Evolutionary conservation across 2,329 filamentous ascomycete species (phyloP), one percentile per base, ranked within the genome.

Genomic region (Colletotrichum echinochloae): DNA sequence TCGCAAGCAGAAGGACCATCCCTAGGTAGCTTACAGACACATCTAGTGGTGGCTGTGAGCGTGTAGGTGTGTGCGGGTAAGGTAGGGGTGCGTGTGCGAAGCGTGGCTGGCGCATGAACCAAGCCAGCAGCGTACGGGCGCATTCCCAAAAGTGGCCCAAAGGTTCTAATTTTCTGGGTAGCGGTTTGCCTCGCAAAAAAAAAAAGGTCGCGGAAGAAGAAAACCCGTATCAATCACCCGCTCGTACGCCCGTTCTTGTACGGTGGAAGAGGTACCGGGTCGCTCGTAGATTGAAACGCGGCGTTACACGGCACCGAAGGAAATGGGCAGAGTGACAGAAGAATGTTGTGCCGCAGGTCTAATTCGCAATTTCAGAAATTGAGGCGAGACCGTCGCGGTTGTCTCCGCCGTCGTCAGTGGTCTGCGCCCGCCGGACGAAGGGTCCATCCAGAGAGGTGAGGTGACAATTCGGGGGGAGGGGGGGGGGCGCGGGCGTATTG

Each of bases 21-120:
- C 26, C 26, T 55, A n/a, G 49, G 23, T 52, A n/a, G 49, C 30
- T 52, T 30, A 14, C 49, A 8, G 37, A n/a, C 8, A 48, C 39
- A n/a, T n/a, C n/a, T n/a, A n/a, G n/a, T n/a, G n/a, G n/a, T n/a
- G n/a, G n/a, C n/a, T n/a, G n/a, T n/a, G n/a, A n/a, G n/a, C n/a
- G n/a, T 48, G 26, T 18, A 64, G 16, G 16, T 51, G 9, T 49
- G 41, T 51, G 35, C 20, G n/a, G 11, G 28, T 35, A 14, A n/a
- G 33, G 11, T 26, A 33, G 20, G 20, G 26, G 57, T 26, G 41
- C 12, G 28, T 26, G 41, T 41, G 46, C 11, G 23, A 39, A 33
- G 49, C 49, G 26, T 37, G 48, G 57, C 30, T 37, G 48, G 57
- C 30, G 66, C 66, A 60, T 54, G 46, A 69, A 48, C 61, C 37